Evolutionary conservation across 257 asterid genomes (phyloP).

Genomic region (Osmanthus fragrans): DNA sequence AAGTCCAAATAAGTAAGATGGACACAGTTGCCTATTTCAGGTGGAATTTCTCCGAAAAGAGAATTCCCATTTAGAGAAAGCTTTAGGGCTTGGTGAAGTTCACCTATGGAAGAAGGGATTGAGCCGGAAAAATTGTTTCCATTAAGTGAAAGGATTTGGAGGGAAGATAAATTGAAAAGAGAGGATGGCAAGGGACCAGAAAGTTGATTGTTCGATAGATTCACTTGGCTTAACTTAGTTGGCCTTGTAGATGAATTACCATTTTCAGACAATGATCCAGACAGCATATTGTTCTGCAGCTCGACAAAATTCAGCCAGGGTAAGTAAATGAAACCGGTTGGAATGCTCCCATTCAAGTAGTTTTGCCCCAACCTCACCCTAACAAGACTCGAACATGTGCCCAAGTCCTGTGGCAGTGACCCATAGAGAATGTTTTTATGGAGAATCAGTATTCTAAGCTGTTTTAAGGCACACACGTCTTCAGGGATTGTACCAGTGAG

Average conservation of each 20-base stretch:
- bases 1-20: constrained; percentile 80
- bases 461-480: constrained; percentile 56
- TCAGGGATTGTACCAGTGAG: constrained; percentile 87
- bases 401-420: constrained; percentile 66
- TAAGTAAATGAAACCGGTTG: constrained; percentile 68
- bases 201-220: constrained; percentile 76
- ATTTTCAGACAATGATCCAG: constrained; percentile 69
- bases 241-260: constrained; percentile 38
- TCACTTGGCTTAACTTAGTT: constrained; percentile 55
- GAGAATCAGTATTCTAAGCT: constrained; percentile 67
- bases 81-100: constrained; percentile 63
- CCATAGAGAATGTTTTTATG: constrained; percentile 73
- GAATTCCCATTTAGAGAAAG: constrained; percentile 65
- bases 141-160: constrained; percentile 61
- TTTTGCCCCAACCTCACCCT: constrained; percentile 88
- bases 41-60: constrained; percentile 68
- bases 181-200: constrained; percentile 73
- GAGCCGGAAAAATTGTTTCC: constrained; percentile 75
- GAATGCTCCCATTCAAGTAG: constrained; percentile 81
- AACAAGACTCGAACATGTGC: constrained; percentile 70
- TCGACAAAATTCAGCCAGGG: constrained; percentile 80
- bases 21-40: constrained; percentile 57
- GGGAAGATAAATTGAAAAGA: constrained; percentile 60
- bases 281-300: constrained; percentile 71
- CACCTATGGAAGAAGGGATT: constrained; percentile 76